Evolutionary conservation across 192 early-diverging fungal species (phyloP).

Genomic region (Spizellomyces punctatus): DNA sequence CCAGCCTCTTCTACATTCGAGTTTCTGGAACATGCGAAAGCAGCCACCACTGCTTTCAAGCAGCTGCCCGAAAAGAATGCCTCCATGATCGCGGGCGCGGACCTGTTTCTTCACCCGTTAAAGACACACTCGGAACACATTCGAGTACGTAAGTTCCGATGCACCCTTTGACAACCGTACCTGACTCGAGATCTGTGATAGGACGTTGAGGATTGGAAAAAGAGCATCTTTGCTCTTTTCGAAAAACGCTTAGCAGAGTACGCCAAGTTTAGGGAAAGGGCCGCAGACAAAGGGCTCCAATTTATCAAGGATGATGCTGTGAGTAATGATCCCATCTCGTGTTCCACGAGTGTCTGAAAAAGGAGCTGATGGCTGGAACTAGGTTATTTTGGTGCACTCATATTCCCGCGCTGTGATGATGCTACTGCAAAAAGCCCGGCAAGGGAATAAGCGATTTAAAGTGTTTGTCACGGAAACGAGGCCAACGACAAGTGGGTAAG

Average conservation of each 20-base stretch:
- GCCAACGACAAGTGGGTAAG: slow-evolving; percentile 71
- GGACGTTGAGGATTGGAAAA: slow-evolving; percentile 57
- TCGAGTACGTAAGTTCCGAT: slow-evolving; percentile 7
- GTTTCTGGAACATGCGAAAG: slow-evolving; percentile 77
- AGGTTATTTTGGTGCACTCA: slow-evolving; percentile 89
- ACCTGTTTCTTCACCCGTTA: slow-evolving; percentile 75
- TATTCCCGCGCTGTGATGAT: slow-evolving; percentile 94
- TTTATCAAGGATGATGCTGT: slow-evolving; percentile 29
- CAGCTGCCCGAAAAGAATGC: slow-evolving; percentile 73
- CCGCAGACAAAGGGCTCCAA: slow-evolving; percentile 16
- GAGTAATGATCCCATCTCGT: slow-evolving; percentile 1
- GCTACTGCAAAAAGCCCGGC: slow-evolving; percentile 74
- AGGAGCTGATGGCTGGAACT: neutral
- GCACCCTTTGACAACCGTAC: neutral
- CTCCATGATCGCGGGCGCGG: slow-evolving; percentile 84
- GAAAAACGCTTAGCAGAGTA: slow-evolving; percentile 13
- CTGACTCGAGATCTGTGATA: slow-evolving; percentile 54
- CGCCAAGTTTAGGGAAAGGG: slow-evolving; percentile 7
- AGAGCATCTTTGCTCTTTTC: slow-evolving; percentile 3
- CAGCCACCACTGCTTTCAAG: slow-evolving; percentile 63
- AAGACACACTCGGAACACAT: slow-evolving; percentile 64
- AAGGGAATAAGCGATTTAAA: slow-evolving; percentile 81
- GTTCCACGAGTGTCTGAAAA: neutral
- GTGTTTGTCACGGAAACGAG: slow-evolving; percentile 92
- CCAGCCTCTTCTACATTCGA: slow-evolving; percentile 87